Conservation (phyloP, 345 rosid species). For the Rhodamnia rubescens region DNA sequence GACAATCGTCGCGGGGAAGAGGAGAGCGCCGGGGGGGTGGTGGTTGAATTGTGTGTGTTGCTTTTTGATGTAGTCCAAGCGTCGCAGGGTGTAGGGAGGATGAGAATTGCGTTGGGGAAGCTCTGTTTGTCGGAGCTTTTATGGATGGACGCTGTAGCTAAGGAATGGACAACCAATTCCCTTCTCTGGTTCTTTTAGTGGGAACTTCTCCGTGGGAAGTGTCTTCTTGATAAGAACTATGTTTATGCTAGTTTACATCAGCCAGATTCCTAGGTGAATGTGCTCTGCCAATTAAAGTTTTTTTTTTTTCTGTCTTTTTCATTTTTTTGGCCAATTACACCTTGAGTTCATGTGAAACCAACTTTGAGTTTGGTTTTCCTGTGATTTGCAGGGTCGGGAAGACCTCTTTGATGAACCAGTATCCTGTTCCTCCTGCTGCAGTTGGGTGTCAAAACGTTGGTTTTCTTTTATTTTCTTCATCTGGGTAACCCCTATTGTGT, state of each 20-base stretch:
- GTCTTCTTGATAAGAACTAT: not conserved
- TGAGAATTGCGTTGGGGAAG: not conserved
- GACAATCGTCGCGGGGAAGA: not conserved
- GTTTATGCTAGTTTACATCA: not conserved
- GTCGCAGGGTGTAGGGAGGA: not conserved
- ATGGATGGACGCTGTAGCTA: not conserved
- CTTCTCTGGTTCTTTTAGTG: not conserved
- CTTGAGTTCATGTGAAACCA: not conserved
- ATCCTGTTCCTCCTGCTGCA: slow-evolving; percentile 19
- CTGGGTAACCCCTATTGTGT: not conserved
- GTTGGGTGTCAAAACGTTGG: not conserved
- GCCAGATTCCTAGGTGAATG: not conserved
- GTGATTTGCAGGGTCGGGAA: slow-evolving; percentile 76
- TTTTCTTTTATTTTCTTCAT: not conserved
- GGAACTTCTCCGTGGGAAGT: not conserved
- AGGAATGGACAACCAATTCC: not conserved
- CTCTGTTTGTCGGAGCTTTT: not conserved
- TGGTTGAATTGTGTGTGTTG: not conserved
- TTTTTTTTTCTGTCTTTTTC: not conserved
- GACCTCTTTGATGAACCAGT: slow-evolving; percentile 98
- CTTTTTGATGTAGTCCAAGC: not conserved
- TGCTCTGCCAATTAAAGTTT: not conserved
- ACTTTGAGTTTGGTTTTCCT: not conserved
- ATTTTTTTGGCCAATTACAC: not conserved
- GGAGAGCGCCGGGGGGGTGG: too few species aligned